Percentiles rank a stretch among this genome's conserved stretches.
Evolutionary conservation across 164 flowering plant species (phyloP).

Genomic region (Chimonanthus praecox): DNA sequence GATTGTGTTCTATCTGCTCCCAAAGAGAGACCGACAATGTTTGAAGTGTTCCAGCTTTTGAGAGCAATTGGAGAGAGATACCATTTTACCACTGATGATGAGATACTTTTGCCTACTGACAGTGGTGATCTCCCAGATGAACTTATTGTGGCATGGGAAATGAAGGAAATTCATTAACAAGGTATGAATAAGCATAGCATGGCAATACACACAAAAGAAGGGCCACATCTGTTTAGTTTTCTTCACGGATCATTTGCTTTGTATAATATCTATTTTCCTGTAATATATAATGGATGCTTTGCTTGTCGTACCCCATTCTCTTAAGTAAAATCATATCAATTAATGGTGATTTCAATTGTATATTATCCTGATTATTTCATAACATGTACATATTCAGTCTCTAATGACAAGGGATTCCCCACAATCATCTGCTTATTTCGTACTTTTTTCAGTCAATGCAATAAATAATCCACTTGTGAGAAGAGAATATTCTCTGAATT

Average conservation of each 20-base stretch:
- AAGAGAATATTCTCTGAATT: neutral
- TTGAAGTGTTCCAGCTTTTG: conserved; percentile 21
- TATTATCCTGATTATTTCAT: neutral
- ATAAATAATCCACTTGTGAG: neutral
- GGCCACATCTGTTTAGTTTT: neutral
- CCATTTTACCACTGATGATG: conserved; percentile 18
- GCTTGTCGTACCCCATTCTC: neutral
- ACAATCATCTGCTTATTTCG: neutral
- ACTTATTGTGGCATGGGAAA: conserved; percentile 17
- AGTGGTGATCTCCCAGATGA: conserved; percentile 10
- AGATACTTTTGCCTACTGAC: conserved; percentile 5
- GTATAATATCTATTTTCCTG: neutral
- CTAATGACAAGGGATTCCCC: neutral
- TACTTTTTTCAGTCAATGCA: neutral
- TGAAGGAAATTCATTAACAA: conserved; percentile 1
- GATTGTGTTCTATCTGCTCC: conserved; percentile 17
- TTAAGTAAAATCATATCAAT: neutral
- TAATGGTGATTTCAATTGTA: neutral
- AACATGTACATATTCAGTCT: neutral
- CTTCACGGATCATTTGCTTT: neutral
- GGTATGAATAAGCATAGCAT: neutral
- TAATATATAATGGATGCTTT: neutral
- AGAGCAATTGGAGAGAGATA: conserved; percentile 21
- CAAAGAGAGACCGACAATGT: conserved; percentile 24
- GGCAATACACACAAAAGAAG: neutral